Conservation (phyloP, 352 stramenopile species). For the Lagenidium giganteum region DNA sequence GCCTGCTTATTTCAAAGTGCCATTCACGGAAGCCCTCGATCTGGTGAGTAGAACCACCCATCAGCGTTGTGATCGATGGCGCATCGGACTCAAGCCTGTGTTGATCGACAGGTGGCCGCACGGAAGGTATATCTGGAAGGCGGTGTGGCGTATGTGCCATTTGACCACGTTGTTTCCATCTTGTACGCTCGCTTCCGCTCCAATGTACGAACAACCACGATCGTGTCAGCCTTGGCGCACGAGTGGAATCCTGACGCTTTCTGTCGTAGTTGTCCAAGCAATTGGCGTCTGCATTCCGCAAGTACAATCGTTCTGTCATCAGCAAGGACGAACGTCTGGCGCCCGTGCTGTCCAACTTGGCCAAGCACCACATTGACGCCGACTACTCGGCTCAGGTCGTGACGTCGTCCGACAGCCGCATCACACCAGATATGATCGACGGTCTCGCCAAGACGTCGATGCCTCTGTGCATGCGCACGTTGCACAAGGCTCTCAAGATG, state of each 20-base stretch:
- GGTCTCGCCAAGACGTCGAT: conserved; percentile 82
- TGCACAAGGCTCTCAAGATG: conserved; percentile 90
- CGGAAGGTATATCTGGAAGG: conserved; percentile 90
- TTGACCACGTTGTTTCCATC: conserved; percentile 91
- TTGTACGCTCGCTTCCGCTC: conserved; percentile 87
- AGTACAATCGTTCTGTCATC: conserved; percentile 76
- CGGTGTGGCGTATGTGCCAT: conserved; percentile 93
- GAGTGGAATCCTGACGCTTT: too few species aligned
- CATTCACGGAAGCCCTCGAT: conserved; percentile 94
- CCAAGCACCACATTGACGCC: conserved; percentile 92
- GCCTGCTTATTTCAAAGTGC: conserved; percentile 90
- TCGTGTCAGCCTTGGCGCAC: too few species aligned
- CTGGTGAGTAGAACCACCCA: too few species aligned
- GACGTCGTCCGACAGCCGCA: conserved; percentile 26
- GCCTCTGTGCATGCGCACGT: conserved; percentile 95
- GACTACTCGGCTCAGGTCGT: conserved; percentile 55
- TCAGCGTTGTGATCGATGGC: too few species aligned
- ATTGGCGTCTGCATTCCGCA: conserved; percentile 73
- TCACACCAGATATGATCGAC: conserved; percentile 90
- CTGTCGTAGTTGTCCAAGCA: conserved; percentile 72
- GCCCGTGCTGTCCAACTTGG: conserved; percentile 91
- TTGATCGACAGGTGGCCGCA: too few species aligned
- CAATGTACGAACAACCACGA: conserved; percentile 42
- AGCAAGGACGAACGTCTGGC: conserved; percentile 87
- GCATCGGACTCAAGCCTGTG: too few species aligned